Conservation (phyloP, 768 basidiomycete genomes). For the Mycena leptocephala region DNA sequence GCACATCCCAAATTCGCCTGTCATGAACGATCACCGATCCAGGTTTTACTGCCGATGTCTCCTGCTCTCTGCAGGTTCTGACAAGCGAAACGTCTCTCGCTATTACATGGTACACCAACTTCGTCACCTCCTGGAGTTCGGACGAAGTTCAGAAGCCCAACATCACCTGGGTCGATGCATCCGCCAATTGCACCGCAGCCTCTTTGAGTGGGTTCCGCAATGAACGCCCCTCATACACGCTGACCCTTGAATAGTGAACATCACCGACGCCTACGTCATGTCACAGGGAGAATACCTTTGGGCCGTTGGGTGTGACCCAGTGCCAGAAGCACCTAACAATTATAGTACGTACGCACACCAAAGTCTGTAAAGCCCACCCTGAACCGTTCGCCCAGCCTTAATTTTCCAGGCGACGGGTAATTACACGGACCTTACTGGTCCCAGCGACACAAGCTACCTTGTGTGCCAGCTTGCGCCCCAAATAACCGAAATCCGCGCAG, state of each 20-base stretch:
- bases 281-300: slow-evolving; percentile 1
- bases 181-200: background rate
- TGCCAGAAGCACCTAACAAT: slow-evolving; percentile 1
- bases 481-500: background rate
- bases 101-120: background rate
- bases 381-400: background rate
- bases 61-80: background rate
- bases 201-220: background rate
- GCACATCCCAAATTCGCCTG: background rate
- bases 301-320: slow-evolving; percentile 21
- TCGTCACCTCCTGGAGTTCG: background rate
- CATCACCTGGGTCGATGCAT: background rate
- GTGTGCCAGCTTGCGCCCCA: slow-evolving; percentile 23
- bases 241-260: slow-evolving; percentile 10
- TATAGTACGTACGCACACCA: slow-evolving; percentile 1
- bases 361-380: background rate
- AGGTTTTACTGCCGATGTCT: slow-evolving; percentile 23
- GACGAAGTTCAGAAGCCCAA: background rate
- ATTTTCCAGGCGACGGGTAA: slow-evolving; percentile 15
- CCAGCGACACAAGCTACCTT: slow-evolving; percentile 13
- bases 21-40: background rate
- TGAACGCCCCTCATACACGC: background rate
- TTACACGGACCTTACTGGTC: slow-evolving; percentile 10
- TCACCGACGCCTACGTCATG: slow-evolving; percentile 9
- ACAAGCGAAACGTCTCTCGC: background rate